Conservation (phyloP, 257 asterid species). For the Hygrophila difformis region DNA sequence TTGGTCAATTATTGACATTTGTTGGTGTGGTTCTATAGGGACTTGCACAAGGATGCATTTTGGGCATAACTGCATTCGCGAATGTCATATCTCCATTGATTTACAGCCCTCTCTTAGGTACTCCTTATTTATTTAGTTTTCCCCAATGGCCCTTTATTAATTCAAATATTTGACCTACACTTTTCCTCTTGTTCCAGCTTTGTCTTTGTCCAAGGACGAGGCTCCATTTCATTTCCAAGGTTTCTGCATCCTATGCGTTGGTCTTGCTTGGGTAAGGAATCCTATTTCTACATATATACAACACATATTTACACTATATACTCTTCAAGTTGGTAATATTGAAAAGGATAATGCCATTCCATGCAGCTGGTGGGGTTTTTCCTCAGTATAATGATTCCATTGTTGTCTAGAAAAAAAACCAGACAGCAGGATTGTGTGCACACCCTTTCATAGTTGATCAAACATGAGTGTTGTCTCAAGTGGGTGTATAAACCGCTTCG, state of each 20-base stretch:
- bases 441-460: no score
- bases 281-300: no score
- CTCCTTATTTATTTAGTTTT: not conserved
- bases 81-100: constrained; percentile 53
- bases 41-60: constrained; percentile 67
- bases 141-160: not conserved
- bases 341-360: constrained; percentile 1
- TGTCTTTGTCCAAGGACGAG: constrained; percentile 40
- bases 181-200: constrained; percentile 31
- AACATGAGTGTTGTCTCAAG: no score
- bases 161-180: not conserved
- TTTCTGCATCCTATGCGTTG: constrained; percentile 64
- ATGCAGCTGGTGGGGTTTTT: constrained; percentile 62
- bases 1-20: not conserved
- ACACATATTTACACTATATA: no score
- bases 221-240: constrained; percentile 83
- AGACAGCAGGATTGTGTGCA: not conserved
- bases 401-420: constrained; percentile 11
- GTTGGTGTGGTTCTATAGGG: constrained; percentile 30
- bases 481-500: no score
- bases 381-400: constrained; percentile 39
- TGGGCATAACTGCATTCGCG: constrained; percentile 61
- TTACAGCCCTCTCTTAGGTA: constrained; percentile 72
- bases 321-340: no score
- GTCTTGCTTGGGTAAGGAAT: constrained; percentile 64